Evolutionary conservation across 2,329 filamentous ascomycete species (phyloP).

Genomic region (Neoascochyta sp.): DNA sequence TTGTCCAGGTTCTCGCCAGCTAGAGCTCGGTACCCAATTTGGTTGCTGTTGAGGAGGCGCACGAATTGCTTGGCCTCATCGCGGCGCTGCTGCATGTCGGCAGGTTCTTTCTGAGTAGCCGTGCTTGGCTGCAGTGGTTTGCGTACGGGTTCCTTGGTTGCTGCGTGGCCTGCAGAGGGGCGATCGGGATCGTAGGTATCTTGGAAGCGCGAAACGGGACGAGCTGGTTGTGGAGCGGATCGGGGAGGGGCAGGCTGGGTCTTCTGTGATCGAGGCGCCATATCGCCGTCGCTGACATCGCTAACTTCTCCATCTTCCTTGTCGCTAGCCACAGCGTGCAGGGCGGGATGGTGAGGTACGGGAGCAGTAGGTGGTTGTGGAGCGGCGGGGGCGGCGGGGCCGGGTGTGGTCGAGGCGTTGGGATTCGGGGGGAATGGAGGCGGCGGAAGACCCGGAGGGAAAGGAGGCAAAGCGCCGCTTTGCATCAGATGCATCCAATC

Average conservation of each 20-base stretch:
- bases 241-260: slow-evolving; percentile 16
- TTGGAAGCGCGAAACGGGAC: slow-evolving; percentile 1
- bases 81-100: slow-evolving; percentile 20
- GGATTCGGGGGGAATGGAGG: slow-evolving; percentile 18
- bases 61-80: slow-evolving; percentile 38
- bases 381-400: slow-evolving; percentile 10
- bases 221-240: slow-evolving; percentile 16
- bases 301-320: slow-evolving; percentile 75
- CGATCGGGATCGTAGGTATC: slow-evolving; percentile 16
- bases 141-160: slow-evolving; percentile 1
- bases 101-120: slow-evolving; percentile 4
- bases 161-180: slow-evolving; percentile 15
- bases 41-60: slow-evolving; percentile 48
- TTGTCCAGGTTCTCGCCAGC: slow-evolving; percentile 30
- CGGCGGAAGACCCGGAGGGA: slow-evolving; percentile 17
- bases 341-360: slow-evolving; percentile 21
- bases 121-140: slow-evolving; percentile 5
- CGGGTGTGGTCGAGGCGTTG: slow-evolving; percentile 14
- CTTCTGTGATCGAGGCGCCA: too few relatives aligned
- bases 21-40: slow-evolving; percentile 70
- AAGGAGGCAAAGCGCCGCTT: slow-evolving; percentile 17
- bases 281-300: slow-evolving; percentile 48
- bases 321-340: slow-evolving; percentile 41
- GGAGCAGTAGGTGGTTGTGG: slow-evolving; percentile 8
- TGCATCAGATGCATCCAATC: slow-evolving; percentile 29